Evolutionary conservation across 192 early-diverging fungal species (phyloP), one percentile per base, ranked within the genome.

Genomic region (Geranomyces michiganensis): DNA sequence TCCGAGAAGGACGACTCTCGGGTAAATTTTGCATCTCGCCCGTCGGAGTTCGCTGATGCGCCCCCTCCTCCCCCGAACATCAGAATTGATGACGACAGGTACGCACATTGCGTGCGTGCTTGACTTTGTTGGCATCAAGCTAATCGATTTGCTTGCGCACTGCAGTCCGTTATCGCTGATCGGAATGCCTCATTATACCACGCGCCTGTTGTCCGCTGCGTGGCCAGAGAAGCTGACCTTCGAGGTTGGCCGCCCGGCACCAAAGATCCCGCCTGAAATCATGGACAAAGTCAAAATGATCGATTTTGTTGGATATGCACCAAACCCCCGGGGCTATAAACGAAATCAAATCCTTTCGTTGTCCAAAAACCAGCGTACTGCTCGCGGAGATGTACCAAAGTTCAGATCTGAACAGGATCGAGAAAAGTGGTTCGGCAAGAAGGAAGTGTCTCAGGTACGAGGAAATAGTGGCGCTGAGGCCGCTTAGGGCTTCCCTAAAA

Each of bases 261-360:
- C 85, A 13, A 80, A 79, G 15, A 91, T 99, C 17, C 93, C 95
- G 15, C 76, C 90, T 2, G 89, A 87, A 14, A 82, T 95, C 10
- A 68, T 93, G 21, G 80, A 83, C 43, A 89, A 90, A 58, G 90
- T 95, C 68, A 94, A 95, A 73, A 92, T 87, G 81, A 91, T 92
- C 72, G 94, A 94, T 64, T 94, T 92, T 82, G 94, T 99, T 3
- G 95, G 93, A 0, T 96, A 96, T 65, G 92, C 95, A n/a, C 88
- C 90, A 36, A 97, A 94, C 59, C 91, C 92, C 1, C 90, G 92
- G 5, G 85, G 79, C 26, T 81, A 82, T 22, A 81, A 77, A 47
- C 87, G 96, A 51, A 99, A 97, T 80, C 94, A 82, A 56, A 61
- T 53, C 24, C 22, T 67, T 19, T 45, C 67, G 1, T 15, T 53